These are phyloP conservation scores for Xylaria telfairii DNA, from an alignment of 495 filamentous ascomycete genomes.

Conservation along the genomic window DNA sequence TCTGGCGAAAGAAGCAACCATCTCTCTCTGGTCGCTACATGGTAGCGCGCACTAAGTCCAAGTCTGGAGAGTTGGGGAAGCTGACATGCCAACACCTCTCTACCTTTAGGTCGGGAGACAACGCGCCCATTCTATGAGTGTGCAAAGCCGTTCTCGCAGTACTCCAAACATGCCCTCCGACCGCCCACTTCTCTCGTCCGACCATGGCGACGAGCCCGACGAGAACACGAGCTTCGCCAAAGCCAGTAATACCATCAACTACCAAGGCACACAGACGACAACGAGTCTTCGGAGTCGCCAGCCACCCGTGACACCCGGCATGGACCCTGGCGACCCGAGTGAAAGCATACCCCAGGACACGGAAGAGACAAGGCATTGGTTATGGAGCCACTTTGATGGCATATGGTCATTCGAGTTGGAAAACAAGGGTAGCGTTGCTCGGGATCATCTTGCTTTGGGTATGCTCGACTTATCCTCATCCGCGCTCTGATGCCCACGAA, in stretches of 20 bases:
- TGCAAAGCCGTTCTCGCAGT: constrained; percentile 23
- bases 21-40: too few relatives aligned
- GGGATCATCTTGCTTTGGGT: constrained; percentile 95
- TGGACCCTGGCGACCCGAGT: constrained; percentile 18
- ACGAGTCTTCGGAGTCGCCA: constrained; percentile 33
- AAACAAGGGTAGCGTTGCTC: constrained; percentile 94
- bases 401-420: constrained; percentile 89
- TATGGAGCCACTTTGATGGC: constrained; percentile 60
- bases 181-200: constrained; percentile 20
- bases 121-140: constrained; percentile 37
- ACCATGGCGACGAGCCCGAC: constrained; percentile 37
- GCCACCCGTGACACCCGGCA: constrained; percentile 23
- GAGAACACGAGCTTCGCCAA: constrained; percentile 42
- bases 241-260: constrained; percentile 38
- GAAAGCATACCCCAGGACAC: constrained; percentile 12
- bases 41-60: constrained; percentile 1
- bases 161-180: constrained; percentile 34
- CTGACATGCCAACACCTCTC: constrained; percentile 1
- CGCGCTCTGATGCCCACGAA: constrained; percentile 10
- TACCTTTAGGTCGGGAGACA: constrained; percentile 32
- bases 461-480: constrained; percentile 36
- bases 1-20: not conserved
- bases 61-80: constrained; percentile 5
- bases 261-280: constrained; percentile 43
- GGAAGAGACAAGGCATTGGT: constrained; percentile 37